These are phyloP conservation scores for Neurospora sp. DNA, from an alignment of 495 filamentous ascomycete genomes.

Conservation along the genomic window DNA sequence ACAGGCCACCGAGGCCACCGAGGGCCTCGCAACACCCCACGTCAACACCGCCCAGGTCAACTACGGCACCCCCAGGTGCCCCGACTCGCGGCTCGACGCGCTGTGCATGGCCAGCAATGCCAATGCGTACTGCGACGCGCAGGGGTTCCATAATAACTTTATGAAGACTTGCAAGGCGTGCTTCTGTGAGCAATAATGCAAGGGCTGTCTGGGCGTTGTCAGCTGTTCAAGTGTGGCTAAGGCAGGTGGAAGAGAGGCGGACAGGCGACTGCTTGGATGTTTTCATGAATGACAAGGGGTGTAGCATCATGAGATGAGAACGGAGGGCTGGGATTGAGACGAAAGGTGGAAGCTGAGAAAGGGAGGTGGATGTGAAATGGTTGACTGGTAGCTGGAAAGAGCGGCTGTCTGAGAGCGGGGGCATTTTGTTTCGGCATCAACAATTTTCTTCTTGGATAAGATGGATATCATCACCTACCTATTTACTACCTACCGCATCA, in stretches of 20 bases:
- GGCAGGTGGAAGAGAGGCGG: too few species aligned
- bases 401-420: background rate
- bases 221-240: too few species aligned
- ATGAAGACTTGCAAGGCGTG: slow-evolving; percentile 8
- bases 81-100: slow-evolving; percentile 1
- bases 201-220: background rate
- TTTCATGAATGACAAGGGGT: background rate
- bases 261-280: background rate
- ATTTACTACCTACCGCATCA: background rate
- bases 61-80: slow-evolving; percentile 11
- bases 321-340: too few species aligned
- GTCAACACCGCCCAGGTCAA: background rate
- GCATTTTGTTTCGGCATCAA: background rate
- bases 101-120: slow-evolving; percentile 11
- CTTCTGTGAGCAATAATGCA: background rate
- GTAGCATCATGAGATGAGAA: too few species aligned
- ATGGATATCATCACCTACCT: background rate
- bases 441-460: background rate
- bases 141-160: slow-evolving; percentile 12
- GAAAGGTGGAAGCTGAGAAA: too few species aligned
- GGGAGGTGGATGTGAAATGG: background rate
- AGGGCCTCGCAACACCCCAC: background rate
- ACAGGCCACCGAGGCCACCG: background rate
- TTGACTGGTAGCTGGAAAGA: background rate
- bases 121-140: slow-evolving; percentile 10